Evolutionary conservation across 805 yeast species (phyloP).

Genomic region (Metschnikowia cerradonensis): DNA sequence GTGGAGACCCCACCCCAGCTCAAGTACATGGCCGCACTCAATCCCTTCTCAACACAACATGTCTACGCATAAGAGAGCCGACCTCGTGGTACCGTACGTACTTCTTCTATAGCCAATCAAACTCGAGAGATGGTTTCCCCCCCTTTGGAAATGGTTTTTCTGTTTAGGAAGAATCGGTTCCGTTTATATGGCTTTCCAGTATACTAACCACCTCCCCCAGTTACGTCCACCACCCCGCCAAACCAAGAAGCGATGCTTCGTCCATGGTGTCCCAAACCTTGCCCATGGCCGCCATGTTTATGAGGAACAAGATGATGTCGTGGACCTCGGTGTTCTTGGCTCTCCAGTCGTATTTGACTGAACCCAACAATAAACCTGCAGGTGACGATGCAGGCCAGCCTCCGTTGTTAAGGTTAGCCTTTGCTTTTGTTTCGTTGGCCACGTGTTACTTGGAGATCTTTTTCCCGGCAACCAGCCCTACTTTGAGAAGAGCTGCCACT

Average conservation of each 20-base stretch:
- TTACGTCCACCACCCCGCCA: slow-evolving; percentile 49
- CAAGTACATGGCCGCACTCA: too few species aligned
- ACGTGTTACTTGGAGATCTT: slow-evolving; percentile 55
- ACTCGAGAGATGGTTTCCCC: too few species aligned
- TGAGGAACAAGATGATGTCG: slow-evolving; percentile 51
- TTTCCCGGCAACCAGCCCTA: slow-evolving; percentile 41
- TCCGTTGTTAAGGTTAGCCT: slow-evolving; percentile 42
- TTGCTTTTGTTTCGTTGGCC: slow-evolving; percentile 45
- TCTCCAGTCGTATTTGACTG: slow-evolving; percentile 45
- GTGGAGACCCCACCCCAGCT: neutral
- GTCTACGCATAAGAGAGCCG: slow-evolving; percentile 16
- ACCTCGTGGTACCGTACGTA: slow-evolving; percentile 17
- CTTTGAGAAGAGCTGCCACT: slow-evolving; percentile 21
- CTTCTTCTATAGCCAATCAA: too few species aligned
- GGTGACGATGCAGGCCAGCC: slow-evolving; percentile 35
- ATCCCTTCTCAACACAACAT: slow-evolving; percentile 2
- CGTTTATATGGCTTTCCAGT: neutral
- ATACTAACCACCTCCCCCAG: slow-evolving; percentile 18
- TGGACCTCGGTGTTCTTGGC: slow-evolving; percentile 55
- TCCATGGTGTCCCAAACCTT: slow-evolving; percentile 51
- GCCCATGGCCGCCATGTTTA: slow-evolving; percentile 68
- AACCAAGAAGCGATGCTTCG: slow-evolving; percentile 42
- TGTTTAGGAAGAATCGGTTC: too few species aligned
- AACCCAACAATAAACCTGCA: slow-evolving; percentile 33
- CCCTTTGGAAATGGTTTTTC: too few species aligned